Evolutionary conservation across 768 basidiomycete genomes (phyloP).

Genomic region (Inosperma sp.): DNA sequence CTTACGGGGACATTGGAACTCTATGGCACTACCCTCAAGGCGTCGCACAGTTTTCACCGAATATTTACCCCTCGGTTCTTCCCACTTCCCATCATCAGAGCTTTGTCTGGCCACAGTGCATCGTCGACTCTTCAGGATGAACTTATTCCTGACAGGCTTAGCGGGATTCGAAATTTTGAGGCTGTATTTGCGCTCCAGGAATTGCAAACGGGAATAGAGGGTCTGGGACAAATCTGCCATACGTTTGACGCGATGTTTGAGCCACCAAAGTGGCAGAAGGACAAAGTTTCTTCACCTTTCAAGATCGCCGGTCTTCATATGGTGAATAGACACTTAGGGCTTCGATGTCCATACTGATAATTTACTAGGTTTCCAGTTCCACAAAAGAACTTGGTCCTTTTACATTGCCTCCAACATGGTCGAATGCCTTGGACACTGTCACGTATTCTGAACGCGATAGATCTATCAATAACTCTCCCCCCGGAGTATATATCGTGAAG

Average conservation of each 20-base stretch:
- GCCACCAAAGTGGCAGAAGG: slow-evolving; percentile 42
- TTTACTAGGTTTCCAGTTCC: slow-evolving; percentile 31
- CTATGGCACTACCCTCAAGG: slow-evolving; percentile 46
- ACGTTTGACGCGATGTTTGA: slow-evolving; percentile 61
- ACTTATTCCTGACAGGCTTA: slow-evolving; percentile 12
- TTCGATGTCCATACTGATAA: background rate
- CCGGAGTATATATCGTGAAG: slow-evolving; percentile 57
- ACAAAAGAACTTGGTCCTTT: slow-evolving; percentile 38
- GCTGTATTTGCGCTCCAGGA: slow-evolving; percentile 55
- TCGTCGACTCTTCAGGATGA: slow-evolving; percentile 4
- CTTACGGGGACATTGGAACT: slow-evolving; percentile 58
- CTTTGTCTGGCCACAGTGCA: slow-evolving; percentile 12
- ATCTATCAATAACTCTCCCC: slow-evolving; percentile 20
- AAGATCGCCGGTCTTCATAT: slow-evolving; percentile 46
- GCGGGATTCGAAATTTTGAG: slow-evolving; percentile 9
- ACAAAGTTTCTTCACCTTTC: slow-evolving; percentile 33
- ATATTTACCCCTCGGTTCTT: slow-evolving; percentile 77
- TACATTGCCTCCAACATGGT: slow-evolving; percentile 37
- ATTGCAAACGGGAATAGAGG: slow-evolving; percentile 57
- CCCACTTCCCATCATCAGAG: slow-evolving; percentile 56
- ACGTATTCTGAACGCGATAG: slow-evolving; percentile 8
- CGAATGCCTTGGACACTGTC: slow-evolving; percentile 26
- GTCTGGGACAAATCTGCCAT: slow-evolving; percentile 57
- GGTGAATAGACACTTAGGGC: slow-evolving; percentile 31
- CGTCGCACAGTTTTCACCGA: slow-evolving; percentile 39